Evolutionary conservation across 306 rosid genomes (phyloP).

Genomic region (Acacia acuminata): DNA sequence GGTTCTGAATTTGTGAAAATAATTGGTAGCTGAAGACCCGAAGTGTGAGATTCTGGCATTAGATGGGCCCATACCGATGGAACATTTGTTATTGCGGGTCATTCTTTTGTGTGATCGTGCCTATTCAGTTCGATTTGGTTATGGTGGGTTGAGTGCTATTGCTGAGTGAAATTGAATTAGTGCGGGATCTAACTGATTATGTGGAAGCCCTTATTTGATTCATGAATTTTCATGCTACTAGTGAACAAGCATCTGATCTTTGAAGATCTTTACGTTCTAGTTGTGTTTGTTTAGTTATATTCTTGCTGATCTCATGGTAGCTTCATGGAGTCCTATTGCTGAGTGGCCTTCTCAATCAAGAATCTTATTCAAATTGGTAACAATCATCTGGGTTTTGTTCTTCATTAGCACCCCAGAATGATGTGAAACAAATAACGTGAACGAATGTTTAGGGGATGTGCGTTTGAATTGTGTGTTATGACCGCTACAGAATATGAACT

Average conservation of each 20-base stretch:
- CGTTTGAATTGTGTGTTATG: constrained; percentile 9
- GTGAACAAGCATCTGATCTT: neutral
- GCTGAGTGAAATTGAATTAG: neutral
- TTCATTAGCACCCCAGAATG: neutral
- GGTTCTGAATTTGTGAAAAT: neutral
- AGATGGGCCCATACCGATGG: neutral
- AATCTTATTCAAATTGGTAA: neutral
- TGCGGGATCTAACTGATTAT: neutral
- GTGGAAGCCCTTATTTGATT: constrained; percentile 2
- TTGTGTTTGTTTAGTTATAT: neutral
- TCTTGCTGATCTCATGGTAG: neutral
- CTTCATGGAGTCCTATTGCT: neutral
- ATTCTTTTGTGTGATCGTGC: neutral
- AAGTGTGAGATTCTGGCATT: constrained; percentile 8
- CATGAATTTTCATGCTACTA: neutral
- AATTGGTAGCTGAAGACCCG: neutral
- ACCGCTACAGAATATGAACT: neutral
- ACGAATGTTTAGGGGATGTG: neutral
- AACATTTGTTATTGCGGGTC: neutral
- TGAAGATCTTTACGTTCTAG: neutral
- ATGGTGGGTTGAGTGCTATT: neutral
- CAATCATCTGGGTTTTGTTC: neutral
- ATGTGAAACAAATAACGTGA: constrained; percentile 9
- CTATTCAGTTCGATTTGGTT: neutral
- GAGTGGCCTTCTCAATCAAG: neutral